Evolutionary conservation across 805 yeast species (phyloP), one percentile per base, ranked within the genome.

Genomic region (Barnettozyma californica): DNA sequence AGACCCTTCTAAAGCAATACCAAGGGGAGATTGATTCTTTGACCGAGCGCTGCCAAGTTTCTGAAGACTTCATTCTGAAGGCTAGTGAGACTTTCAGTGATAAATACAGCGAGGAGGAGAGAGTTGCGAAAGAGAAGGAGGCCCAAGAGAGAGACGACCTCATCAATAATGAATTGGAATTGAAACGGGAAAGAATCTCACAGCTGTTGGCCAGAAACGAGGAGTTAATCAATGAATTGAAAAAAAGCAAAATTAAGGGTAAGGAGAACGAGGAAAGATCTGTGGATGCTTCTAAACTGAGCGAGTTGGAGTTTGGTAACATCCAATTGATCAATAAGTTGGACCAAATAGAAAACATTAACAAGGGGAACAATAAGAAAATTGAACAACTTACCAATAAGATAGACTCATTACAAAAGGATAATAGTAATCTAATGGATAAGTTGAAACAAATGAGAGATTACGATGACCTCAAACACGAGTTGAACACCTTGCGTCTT

Each of bases 11-110:
- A 52, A 78, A 78, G 60, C 72, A 80, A 40, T 92, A 94, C 61
- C 99, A 92, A 66, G 78, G 82, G 48, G 97, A 90, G 62, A 87
- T 92, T 58, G 99, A 92, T 63, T 70, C 74, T 38, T 70, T 92
- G 54, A 87, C 97, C 1, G 79, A 80, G 55, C 80, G 94, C 53
- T 81, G 87, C 47, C 88, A 91, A 61, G 71, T 66, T 41, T 80
- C 87, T 1, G 98, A 94, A 60, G 71, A 75, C 35, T 74, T 81
- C 27, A 84, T 94, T 59, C 78, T 90, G 62, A 80, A 82, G 18
- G 72, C 87, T 8, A 40, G 35, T 27, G 50, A 43, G n/a, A 44
- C 26, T 4, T 27, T 20, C 10, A 14, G 18, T 9, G 39, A 44
- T 16, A 27, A 35, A 10, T 7, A 21, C 6, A 27, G 27, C 11